Evolutionary conservation across 805 yeast genomes (phyloP).

Genomic region (Ogataea corticis): DNA sequence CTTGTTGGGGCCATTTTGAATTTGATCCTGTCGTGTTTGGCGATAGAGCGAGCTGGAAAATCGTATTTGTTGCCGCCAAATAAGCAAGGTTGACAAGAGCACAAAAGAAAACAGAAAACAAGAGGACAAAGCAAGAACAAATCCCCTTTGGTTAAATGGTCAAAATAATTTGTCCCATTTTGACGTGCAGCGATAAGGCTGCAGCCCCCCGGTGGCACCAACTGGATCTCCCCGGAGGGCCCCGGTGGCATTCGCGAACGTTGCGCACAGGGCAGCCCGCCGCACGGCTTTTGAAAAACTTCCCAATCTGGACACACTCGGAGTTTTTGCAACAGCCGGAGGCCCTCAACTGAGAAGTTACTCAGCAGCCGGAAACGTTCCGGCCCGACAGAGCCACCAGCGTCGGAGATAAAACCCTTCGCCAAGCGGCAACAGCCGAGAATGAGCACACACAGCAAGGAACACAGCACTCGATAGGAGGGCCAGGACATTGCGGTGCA

Average conservation of each 20-base stretch:
- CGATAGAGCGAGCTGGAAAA: no score
- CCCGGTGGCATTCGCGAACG: neutral
- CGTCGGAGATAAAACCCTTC: no score
- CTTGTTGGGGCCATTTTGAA: constrained; percentile 28
- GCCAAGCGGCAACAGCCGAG: no score
- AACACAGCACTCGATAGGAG: no score
- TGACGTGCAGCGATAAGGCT: no score
- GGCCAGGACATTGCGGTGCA: no score
- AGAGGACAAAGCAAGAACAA: neutral
- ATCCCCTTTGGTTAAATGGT: neutral
- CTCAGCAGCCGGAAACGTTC: no score
- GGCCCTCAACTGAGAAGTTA: neutral
- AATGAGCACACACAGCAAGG: no score
- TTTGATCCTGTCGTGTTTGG: neutral
- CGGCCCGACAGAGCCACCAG: no score
- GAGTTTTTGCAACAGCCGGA: neutral
- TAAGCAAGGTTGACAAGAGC: no score
- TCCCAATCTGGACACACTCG: constrained; percentile 5
- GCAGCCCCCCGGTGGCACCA: neutral
- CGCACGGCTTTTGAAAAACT: neutral
- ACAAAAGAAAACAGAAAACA: neutral
- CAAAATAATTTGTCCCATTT: neutral
- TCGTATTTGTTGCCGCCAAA: no score
- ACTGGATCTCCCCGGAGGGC: neutral
- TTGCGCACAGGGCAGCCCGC: neutral